Evolutionary conservation across 1,139 yeast species (phyloP), one percentile per base, ranked within the genome.

Genomic region (Yamadazyma epiphylla): DNA sequence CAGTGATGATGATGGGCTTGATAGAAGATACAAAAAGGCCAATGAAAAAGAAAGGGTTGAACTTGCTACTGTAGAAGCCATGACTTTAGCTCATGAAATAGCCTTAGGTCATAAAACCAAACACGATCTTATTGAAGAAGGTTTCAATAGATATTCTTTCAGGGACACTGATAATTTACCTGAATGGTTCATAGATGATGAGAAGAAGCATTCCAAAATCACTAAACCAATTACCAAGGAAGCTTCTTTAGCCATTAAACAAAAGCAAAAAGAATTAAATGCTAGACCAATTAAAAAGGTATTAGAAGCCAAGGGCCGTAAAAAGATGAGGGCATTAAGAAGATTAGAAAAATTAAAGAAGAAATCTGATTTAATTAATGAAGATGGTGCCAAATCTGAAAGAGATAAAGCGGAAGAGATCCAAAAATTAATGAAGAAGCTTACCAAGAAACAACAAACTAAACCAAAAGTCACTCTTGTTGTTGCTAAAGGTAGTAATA

Each of bases 241-340:
- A 59, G 99, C 99, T 2, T 89, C 95, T 0, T 65, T 81, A 39
- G 98, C 97, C 0, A 71, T 91, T 40, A 85, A 82, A 51, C 96
- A 88, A 50, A 91, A 89, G 58, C 73, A 82, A 69, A 85, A 75
- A 57, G 89, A 91, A 40, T 65, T 94, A 56, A 91, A 91, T 60
- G 96, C 98, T 8, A 80, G 98, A 58, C 98, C 99, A 10, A 89
- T 91, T 52, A 91, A 91, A 76, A 91, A 94, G 75, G 96, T 91
- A 12, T 76, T 87, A 41, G 99, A 91, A 62, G 98, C 98, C 5
- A 83, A 87, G 55, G 97, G 95, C 11, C 80, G 99, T 60, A 91
- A 91, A 80, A 85, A 85, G 74, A 76, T 85, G 87, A 80, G 96
- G 61, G 95, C 97, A 5, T 70, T 84, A 46, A 78, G 80, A 57